Percentiles rank a stretch among this genome's conserved stretches.
Conservation (phyloP, 2,329 filamentous ascomycete species). For the Cladophialophora bantiana region DNA sequence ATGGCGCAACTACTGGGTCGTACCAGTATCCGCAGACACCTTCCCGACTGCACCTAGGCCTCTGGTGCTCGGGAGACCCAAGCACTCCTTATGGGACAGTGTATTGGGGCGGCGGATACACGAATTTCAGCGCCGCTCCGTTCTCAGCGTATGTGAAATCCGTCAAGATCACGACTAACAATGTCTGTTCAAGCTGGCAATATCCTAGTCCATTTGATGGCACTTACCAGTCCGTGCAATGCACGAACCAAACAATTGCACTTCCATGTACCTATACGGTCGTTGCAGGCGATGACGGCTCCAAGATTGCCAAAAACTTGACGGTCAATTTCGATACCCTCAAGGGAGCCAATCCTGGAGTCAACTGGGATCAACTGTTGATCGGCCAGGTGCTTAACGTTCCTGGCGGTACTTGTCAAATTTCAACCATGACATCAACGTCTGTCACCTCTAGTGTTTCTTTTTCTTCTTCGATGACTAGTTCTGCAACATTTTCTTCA, state of each 20-base stretch:
- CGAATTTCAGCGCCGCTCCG: slow-evolving; percentile 69
- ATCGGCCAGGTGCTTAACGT: slow-evolving; percentile 34
- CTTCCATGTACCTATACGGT: slow-evolving; percentile 38
- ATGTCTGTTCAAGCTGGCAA: slow-evolving; percentile 81
- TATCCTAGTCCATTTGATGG: slow-evolving; percentile 78
- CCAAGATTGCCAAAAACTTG: slow-evolving; percentile 34
- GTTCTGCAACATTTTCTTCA: slow-evolving; percentile 7
- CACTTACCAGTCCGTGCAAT: slow-evolving; percentile 78
- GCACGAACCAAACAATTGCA: slow-evolving; percentile 38
- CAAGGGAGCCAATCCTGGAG: slow-evolving; percentile 32
- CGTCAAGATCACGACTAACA: slow-evolving; percentile 75
- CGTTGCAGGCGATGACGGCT: slow-evolving; percentile 36
- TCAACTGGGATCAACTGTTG: slow-evolving; percentile 37
- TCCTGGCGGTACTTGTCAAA: slow-evolving; percentile 30
- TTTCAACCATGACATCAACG: slow-evolving; percentile 25
- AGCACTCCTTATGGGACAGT: slow-evolving; percentile 83
- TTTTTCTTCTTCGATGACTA: slow-evolving; percentile 6
- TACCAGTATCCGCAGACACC: slow-evolving; percentile 93
- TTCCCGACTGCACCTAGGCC: slow-evolving; percentile 85
- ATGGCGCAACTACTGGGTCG: slow-evolving; percentile 52
- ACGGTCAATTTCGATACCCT: slow-evolving; percentile 34
- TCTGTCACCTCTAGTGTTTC: slow-evolving; percentile 3
- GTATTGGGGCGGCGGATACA: slow-evolving; percentile 78
- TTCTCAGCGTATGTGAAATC: slow-evolving; percentile 77
- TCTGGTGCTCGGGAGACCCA: slow-evolving; percentile 89